Base-by-base conservation (phyloP, 768 basidiomycete species). In the Leccinum subgranulosum region DNA sequence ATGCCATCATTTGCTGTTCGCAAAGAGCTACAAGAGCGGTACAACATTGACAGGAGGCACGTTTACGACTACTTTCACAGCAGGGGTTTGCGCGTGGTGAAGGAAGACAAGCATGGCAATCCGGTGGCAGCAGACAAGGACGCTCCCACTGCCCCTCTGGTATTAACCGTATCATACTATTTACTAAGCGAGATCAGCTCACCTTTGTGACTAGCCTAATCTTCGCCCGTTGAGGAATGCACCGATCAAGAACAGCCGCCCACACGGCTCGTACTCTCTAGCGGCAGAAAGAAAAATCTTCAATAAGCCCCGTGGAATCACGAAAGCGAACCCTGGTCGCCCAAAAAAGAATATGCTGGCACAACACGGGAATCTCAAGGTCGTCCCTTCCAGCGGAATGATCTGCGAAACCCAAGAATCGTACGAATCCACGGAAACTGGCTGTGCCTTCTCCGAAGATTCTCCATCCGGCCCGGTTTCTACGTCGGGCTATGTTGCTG, bases 51-150 rank as follows among this genome's bases (percentile, higher is more conserved):
- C 68, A 77, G 88, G 61, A 75, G 88, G 62, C 87, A 88, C 63
- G 84, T 90, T 60, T 90, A 90, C 66, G 88, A 90, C 71, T 89
- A 89, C 69, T 89, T 87, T 72, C 88, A 89, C 70, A 79, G 77
- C 64, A 75, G 77, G 64, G 81, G 84, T 39, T 65, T 86, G 59
- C 83, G 84, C 28, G 84, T 85, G 27, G 81, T 84, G 23, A 86
- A 84, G 63, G 84, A 86, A 65, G 84, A 85, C 62, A 84, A 81
- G 61, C 80, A 83, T 55, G 78, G 77, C 4, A 84, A 85, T 66
- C 68, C 80, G 50, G 74, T 77, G 51, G 14, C 56, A 4, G 54
- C 49, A 21, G 23, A 6, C 6, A 72, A 58, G 45, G 70, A 74
- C 6, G 17, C 51, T 57, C 53, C 55, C 54, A 55, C 39, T 41